Conservation (phyloP, 495 filamentous ascomycete species). For the Chaetomidium leptoderma region DNA sequence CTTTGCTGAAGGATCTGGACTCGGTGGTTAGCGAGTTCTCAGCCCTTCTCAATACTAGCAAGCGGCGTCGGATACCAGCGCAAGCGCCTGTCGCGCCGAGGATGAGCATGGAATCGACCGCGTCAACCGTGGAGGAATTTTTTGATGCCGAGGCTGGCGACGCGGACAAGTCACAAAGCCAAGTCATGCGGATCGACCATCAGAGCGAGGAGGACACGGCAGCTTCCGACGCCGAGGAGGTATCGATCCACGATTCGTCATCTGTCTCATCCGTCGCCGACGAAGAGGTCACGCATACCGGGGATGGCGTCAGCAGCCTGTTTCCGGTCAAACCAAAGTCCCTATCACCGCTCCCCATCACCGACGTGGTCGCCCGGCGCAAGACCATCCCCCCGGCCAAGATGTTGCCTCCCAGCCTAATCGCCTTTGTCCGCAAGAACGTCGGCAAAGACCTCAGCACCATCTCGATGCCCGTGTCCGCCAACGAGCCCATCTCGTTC, state of each 20-base stretch:
- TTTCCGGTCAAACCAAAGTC: slow-evolving; percentile 72
- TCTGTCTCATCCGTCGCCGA: slow-evolving; percentile 59
- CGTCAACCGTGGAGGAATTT: slow-evolving; percentile 76
- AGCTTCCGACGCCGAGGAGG: slow-evolving; percentile 53
- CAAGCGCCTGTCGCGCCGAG: slow-evolving; percentile 53
- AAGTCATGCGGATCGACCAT: slow-evolving; percentile 68
- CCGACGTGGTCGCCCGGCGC: slow-evolving; percentile 59
- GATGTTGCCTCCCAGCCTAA: slow-evolving; percentile 78
- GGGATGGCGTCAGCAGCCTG: slow-evolving; percentile 46
- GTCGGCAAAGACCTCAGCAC: slow-evolving; percentile 95
- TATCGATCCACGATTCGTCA: slow-evolving; percentile 53
- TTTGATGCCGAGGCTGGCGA: slow-evolving; percentile 83
- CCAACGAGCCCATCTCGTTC: slow-evolving; percentile 87
- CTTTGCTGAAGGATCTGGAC: slow-evolving; percentile 78
- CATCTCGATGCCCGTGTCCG: slow-evolving; percentile 93
- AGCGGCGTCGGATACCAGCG: slow-evolving; percentile 62
- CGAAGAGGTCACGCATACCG: slow-evolving; percentile 38
- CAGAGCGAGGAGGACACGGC: slow-evolving; percentile 56
- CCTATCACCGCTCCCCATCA: slow-evolving; percentile 71
- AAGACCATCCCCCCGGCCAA: slow-evolving; percentile 65
- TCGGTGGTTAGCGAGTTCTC: slow-evolving; percentile 77
- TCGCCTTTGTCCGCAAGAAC: slow-evolving; percentile 93
- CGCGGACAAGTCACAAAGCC: slow-evolving; percentile 47
- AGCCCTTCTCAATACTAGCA: slow-evolving; percentile 67
- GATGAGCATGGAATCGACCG: slow-evolving; percentile 67